A percentile compares a stretch with the other conserved stretches of the same genome.
phyloP scores from a whole-genome alignment of 805 yeast species.

The Sungouiella thailandica region DNA sequence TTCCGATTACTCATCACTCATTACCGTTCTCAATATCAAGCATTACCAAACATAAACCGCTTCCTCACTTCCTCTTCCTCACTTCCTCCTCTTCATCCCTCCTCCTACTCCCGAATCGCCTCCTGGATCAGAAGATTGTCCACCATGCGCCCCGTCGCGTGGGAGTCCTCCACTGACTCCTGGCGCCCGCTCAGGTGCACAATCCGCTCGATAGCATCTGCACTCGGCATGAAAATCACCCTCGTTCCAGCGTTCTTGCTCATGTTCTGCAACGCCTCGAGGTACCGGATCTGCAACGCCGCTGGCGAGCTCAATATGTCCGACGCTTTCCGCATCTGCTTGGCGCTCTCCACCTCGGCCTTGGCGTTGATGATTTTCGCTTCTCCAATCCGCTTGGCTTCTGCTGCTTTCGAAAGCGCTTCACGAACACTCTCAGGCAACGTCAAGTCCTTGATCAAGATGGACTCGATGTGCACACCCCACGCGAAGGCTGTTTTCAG shows the following conservation, averaged over 20 bases:
- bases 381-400: conserved; percentile 72
- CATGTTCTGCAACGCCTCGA: conserved; percentile 77
- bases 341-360: conserved; percentile 73
- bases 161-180: conserved; percentile 5
- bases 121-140: conserved; percentile 16
- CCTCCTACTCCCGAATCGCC: conserved; percentile 10
- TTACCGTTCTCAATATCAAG: too few relatives aligned
- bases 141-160: conserved; percentile 7
- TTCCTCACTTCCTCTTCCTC: too few relatives aligned
- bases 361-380: conserved; percentile 69
- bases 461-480: conserved; percentile 68
- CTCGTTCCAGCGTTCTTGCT: conserved; percentile 57
- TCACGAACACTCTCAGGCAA: conserved; percentile 52
- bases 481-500: conserved; percentile 58
- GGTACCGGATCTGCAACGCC: conserved; percentile 73
- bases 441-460: conserved; percentile 60
- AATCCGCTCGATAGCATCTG: conserved; percentile 38
- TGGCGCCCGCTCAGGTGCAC: conserved; percentile 18
- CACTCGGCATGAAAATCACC: conserved; percentile 68
- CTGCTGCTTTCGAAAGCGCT: conserved; percentile 68
- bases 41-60: too few relatives aligned
- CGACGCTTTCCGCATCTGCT: conserved; percentile 74
- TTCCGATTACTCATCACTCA: too few relatives aligned
- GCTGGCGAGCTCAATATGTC: conserved; percentile 69
- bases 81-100: too few relatives aligned